Base-by-base conservation (phyloP, 192 early-diverging fungal species). In the Phycomyces nitens region DNA sequence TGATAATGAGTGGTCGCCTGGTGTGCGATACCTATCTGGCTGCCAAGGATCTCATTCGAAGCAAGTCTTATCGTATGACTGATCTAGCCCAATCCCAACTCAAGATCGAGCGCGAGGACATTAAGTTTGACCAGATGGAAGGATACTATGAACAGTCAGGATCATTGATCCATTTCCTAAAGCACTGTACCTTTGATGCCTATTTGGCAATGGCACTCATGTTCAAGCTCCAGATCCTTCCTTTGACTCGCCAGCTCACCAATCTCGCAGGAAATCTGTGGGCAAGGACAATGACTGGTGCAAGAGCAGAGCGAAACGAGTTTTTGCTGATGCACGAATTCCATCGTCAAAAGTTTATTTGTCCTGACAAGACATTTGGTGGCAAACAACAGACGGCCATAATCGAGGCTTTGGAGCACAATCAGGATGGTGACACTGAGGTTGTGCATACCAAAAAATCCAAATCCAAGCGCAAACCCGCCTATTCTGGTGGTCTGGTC, bases 271-370 rank as follows among this genome's bases (percentile, higher is more conserved):
- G 98, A 10, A 99, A 99, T 74, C 63, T 96, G 42, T 98, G 96
- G 98, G 87, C 93, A 9, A 80, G 89, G 57, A 96, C 96, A 0
- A 80, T 99, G 73, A 84, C 83, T 54, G 94, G 94, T 26, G 92
- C 88, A 20, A 82, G 95, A 49, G 92, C 95, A 14, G 95, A 98
- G 64, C 86, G 96, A 49, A 98, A 98, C 71, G 98, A 98, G 76
- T 95, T 80, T 59, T 80, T 99, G 10, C 70, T 99, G 20, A 72
- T 99, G 15, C 98, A 99, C 73, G 95, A 97, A 74, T 99, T 99
- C 72, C 92, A 97, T 68, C 78, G 83, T 42, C 79, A 78, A 56
- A 95, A 95, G 62, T 99, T 86, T 62, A 90, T 99, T 34, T 90
- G 91, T 47, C 98, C 98, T 0, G 96, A 99, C 61, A 93, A 90